Evolutionary conservation across 2,329 filamentous ascomycete genomes (phyloP), one percentile per base, ranked within the genome.

Genomic region (Passalora sequoiae): DNA sequence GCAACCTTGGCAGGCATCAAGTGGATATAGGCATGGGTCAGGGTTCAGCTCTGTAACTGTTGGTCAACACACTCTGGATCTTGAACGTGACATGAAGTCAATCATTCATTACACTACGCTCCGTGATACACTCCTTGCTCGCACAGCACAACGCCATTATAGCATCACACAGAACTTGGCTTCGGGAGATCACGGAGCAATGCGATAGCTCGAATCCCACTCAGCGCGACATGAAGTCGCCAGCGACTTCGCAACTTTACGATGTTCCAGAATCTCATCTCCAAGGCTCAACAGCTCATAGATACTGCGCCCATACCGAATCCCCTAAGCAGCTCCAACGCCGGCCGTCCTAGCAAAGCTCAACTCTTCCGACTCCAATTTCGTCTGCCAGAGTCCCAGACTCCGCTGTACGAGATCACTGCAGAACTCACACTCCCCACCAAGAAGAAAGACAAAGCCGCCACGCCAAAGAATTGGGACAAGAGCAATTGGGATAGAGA

Each of bases 281-380:
- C 95, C 69, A 94, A 91, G 77, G 89, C 89, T 75, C 87, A 89
- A 30, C 47, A 50, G 41, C 46, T 95, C 69, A 94, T 96, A 70
- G 91, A 96, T 67, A 86, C 89, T 41, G 85, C 85, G 54, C 82
- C 88, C 65, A 82, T 85, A 61, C 66, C 70, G 30, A 55, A 49
- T 5, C 73, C 86, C 52, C 48, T 62, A 4, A 50, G 49, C 17
- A 76, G 86, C 47, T 80, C 83, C 56, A 78, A 81, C 60, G 80
- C 83, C 46, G 86, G 92, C 67, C 84, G 87, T 64, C 89, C 89
- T 38, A 91, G 89, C 62, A 97, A 96, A 71, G 82, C 89, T 43
- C 84, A 85, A 39, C 80, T 97, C 46, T 98, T 97, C 72, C 89
- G 92, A 70, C 84, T 85, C 66, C 92, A 98, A 69, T 98, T 98